Conservation (phyloP, 1,139 yeast genomes). For the Lodderomyces jiufengensis region DNA sequence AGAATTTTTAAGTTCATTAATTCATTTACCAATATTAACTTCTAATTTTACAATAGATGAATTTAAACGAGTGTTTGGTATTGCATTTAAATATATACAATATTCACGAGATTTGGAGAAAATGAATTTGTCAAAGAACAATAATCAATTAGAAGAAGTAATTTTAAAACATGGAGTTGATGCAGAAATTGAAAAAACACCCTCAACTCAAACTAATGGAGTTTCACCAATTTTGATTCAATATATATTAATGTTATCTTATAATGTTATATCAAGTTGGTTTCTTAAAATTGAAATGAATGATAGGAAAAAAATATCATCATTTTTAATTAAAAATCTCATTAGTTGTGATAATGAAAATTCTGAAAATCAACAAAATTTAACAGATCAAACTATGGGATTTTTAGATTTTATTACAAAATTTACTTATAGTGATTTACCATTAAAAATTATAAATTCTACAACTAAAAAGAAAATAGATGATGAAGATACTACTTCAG, state of each 20-base stretch:
- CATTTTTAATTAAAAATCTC: conserved; percentile 61
- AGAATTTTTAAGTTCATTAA: conserved; percentile 67
- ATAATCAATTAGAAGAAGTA: conserved; percentile 14
- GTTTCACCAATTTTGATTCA: conserved; percentile 51
- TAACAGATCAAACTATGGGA: conserved; percentile 56
- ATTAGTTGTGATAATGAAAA: conserved; percentile 32
- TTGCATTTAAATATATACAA: conserved; percentile 76
- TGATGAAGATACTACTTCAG: conserved; percentile 11
- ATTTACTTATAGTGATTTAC: conserved; percentile 65
- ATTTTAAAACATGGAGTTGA: conserved; percentile 37
- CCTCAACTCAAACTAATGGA: conserved; percentile 46
- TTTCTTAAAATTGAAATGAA: conserved; percentile 58
- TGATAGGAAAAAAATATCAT: conserved; percentile 57
- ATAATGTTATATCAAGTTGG: conserved; percentile 70
- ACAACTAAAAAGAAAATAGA: conserved; percentile 12
- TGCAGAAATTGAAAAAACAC: conserved; percentile 38
- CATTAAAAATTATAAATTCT: conserved; percentile 41
- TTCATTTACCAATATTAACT: conserved; percentile 64
- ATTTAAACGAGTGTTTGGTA: conserved; percentile 75
- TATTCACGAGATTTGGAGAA: conserved; percentile 55
- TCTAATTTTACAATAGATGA: conserved; percentile 76
- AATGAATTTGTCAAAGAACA: conserved; percentile 2
- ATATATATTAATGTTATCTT: conserved; percentile 62
- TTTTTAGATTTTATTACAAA: conserved; percentile 65
- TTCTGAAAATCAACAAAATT: conserved; percentile 13